Conservation (phyloP, 805 yeast species). For the Metschnikowia reukaufii region DNA sequence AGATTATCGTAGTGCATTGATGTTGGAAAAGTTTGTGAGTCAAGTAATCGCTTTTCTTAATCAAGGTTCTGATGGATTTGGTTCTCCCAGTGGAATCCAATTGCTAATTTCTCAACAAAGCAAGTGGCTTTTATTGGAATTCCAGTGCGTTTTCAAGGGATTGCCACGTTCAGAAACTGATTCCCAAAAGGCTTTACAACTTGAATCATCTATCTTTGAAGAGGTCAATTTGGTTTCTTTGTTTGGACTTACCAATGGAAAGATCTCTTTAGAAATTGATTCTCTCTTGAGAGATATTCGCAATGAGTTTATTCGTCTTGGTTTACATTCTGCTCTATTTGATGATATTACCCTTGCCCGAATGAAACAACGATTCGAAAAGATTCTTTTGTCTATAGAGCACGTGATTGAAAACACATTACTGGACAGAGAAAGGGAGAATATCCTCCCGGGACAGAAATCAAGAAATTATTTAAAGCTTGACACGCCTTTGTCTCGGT, state of each 20-base stretch:
- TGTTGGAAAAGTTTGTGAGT: neutral
- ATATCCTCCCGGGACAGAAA: neutral
- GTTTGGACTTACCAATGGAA: neutral
- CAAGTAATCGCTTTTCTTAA: neutral
- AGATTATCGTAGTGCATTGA: neutral
- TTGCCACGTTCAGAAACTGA: neutral
- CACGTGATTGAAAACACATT: slow-evolving; percentile 1
- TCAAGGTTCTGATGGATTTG: neutral
- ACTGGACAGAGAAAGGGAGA: neutral
- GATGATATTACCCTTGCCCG: neutral
- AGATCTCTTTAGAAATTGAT: slow-evolving; percentile 1
- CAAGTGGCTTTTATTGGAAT: neutral
- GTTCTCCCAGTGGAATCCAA: neutral
- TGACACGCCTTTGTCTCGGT: neutral
- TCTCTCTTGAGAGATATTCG: neutral
- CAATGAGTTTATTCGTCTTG: neutral
- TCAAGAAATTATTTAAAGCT: neutral
- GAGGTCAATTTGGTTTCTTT: neutral
- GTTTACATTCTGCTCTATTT: neutral
- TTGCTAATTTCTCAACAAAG: neutral
- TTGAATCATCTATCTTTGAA: neutral
- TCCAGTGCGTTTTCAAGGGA: neutral
- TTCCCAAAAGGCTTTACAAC: neutral
- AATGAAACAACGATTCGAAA: neutral
- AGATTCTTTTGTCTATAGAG: neutral